A percentile compares a stretch with the other conserved stretches of the same genome.
These are phyloP conservation scores for Boletus subluridellus DNA, from an alignment of 1,284 basidiomycete genomes.

Conservation along the genomic window DNA sequence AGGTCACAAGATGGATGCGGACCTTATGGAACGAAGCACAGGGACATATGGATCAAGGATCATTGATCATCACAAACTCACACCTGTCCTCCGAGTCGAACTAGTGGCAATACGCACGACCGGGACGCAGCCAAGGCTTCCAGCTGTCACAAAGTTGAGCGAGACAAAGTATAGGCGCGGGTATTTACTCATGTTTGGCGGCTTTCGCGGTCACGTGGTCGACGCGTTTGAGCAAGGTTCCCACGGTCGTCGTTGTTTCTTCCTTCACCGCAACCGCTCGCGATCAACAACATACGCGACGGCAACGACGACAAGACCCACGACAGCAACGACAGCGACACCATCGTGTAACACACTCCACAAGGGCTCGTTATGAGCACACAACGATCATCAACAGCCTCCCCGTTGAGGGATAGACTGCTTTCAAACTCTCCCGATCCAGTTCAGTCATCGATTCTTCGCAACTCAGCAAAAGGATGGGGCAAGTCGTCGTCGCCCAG, in stretches of 20 bases:
- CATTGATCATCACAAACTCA: background rate
- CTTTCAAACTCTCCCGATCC: constrained; percentile 62
- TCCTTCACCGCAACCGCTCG: constrained; percentile 6
- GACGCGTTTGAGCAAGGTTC: constrained; percentile 28
- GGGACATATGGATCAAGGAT: background rate
- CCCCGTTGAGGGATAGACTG: constrained; percentile 44
- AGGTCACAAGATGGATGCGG: background rate
- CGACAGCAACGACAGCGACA: constrained; percentile 24
- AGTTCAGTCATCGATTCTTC: constrained; percentile 57
- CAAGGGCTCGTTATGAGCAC: constrained; percentile 28
- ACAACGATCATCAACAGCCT: constrained; percentile 16
- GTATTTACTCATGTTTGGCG: constrained; percentile 16
- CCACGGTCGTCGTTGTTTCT: constrained; percentile 27
- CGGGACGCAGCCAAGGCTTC: background rate
- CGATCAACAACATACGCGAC: constrained; percentile 5
- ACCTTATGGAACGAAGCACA: background rate
- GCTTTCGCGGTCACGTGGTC: constrained; percentile 30
- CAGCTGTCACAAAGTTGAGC: no score
- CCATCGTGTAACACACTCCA: background rate
- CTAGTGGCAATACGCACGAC: background rate
- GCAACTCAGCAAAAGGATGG: constrained; percentile 58
- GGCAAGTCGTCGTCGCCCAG: constrained; percentile 39
- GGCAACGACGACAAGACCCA: constrained; percentile 12
- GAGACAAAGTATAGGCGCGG: background rate
- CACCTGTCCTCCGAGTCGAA: background rate